These are phyloP conservation scores for Colletotrichum plurivorum DNA, from an alignment of 2,329 filamentous ascomycete genomes.

Conservation along the genomic window DNA sequence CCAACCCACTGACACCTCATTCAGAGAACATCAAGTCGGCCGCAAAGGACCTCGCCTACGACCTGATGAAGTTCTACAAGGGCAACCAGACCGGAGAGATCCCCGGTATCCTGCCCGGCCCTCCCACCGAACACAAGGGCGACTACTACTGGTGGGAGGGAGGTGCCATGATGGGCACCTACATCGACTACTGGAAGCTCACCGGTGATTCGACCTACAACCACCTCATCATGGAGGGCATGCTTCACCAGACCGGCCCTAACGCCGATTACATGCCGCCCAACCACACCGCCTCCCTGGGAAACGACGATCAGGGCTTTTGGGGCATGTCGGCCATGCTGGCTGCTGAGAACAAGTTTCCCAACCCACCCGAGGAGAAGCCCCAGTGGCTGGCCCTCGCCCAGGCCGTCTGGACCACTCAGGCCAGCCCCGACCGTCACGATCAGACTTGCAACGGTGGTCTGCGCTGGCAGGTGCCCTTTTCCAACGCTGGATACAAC, in stretches of 20 bases:
- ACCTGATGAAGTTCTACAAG: constrained; percentile 65
- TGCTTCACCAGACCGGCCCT: constrained; percentile 72
- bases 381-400: constrained; percentile 76
- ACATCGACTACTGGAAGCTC: constrained; percentile 79
- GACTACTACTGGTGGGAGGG: constrained; percentile 84
- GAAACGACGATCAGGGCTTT: constrained; percentile 79
- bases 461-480: constrained; percentile 83
- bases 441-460: constrained; percentile 76
- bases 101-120: constrained; percentile 71
- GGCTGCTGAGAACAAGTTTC: constrained; percentile 75
- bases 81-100: constrained; percentile 66
- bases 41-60: constrained; percentile 63
- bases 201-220: constrained; percentile 77
- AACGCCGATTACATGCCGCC: constrained; percentile 71
- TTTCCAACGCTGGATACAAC: constrained; percentile 80
- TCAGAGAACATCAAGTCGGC: constrained; percentile 62
- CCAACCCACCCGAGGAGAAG: constrained; percentile 67
- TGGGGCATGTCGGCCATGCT: constrained; percentile 79
- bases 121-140: constrained; percentile 61
- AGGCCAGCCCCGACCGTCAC: constrained; percentile 74
- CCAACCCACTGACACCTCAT: constrained; percentile 4
- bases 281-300: constrained; percentile 71
- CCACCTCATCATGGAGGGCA: constrained; percentile 66
- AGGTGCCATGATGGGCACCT: constrained; percentile 76
- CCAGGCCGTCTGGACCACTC: constrained; percentile 78